Evolutionary conservation across 1,284 basidiomycete genomes (phyloP).

Genomic region (Cutaneotrichosporon curvatum): DNA sequence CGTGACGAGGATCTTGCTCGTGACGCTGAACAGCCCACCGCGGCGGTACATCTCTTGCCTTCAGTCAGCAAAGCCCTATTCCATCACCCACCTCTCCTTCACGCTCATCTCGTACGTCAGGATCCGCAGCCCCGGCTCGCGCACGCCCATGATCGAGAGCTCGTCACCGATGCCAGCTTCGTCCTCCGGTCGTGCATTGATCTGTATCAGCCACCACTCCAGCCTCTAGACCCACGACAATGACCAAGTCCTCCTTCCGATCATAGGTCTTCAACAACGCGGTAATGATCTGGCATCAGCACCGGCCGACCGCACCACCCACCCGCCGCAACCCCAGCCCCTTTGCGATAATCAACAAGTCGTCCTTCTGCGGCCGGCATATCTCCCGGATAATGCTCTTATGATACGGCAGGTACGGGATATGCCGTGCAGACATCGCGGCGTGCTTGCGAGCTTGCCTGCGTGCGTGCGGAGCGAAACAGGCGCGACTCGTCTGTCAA

Average conservation of each 20-base stretch:
- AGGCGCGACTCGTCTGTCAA: background rate
- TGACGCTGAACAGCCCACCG: conserved; percentile 85
- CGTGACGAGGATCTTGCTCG: conserved; percentile 86
- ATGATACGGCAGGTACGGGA: conserved; percentile 47
- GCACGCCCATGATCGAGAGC: conserved; percentile 81
- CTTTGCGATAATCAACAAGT: conserved; percentile 75
- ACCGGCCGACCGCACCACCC: conserved; percentile 5
- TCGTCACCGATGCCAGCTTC: conserved; percentile 88
- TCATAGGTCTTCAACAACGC: conserved; percentile 88
- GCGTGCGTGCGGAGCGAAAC: background rate
- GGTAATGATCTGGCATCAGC: conserved; percentile 57
- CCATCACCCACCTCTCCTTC: conserved; percentile 67
- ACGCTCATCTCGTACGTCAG: conserved; percentile 77
- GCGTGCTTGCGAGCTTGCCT: too few species aligned
- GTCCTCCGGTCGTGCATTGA: conserved; percentile 76
- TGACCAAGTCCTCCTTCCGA: conserved; percentile 71
- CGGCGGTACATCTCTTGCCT: conserved; percentile 78
- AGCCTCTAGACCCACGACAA: conserved; percentile 49
- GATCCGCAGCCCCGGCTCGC: conserved; percentile 74
- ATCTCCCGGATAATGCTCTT: conserved; percentile 46
- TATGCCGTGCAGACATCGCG: conserved; percentile 24
- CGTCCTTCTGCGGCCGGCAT: conserved; percentile 61
- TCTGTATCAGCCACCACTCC: conserved; percentile 17
- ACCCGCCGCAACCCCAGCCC: conserved; percentile 69
- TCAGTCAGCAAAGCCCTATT: conserved; percentile 5